A percentile compares a stretch with the other conserved stretches of the same genome.
Conservation (phyloP, 2,329 filamentous ascomycete species). For the Aspergillus thermomutatus region DNA sequence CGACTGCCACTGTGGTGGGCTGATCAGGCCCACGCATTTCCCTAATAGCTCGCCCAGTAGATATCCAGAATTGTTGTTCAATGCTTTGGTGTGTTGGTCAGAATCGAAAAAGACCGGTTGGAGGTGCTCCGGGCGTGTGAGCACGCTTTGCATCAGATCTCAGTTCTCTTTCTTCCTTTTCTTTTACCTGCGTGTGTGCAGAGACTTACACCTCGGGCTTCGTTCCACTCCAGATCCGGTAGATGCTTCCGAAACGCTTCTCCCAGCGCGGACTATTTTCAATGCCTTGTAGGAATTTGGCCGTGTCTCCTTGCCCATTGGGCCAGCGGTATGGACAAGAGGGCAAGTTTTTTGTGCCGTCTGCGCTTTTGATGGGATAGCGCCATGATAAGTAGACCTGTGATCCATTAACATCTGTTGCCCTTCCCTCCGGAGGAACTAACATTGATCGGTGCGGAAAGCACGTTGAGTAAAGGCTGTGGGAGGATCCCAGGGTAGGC, state of each 20-base stretch:
- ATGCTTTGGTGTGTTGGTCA: constrained; percentile 42
- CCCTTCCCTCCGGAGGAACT: too few species aligned
- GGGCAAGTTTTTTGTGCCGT: constrained; percentile 2
- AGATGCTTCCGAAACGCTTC: constrained; percentile 32
- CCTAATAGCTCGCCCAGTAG: constrained; percentile 42
- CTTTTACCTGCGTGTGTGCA: background rate
- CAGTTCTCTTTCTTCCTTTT: background rate
- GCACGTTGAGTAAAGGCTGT: too few species aligned
- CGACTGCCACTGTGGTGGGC: constrained; percentile 14
- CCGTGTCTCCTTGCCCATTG: constrained; percentile 39
- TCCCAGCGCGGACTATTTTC: constrained; percentile 34
- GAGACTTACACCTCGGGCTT: constrained; percentile 38
- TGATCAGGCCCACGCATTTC: constrained; percentile 44
- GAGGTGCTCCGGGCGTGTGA: constrained; percentile 35
- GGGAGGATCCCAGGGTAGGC: too few species aligned
- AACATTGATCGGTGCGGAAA: too few species aligned
- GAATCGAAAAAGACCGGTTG: constrained; percentile 44
- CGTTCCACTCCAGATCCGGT: constrained; percentile 40
- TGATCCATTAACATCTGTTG: background rate
- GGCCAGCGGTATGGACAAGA: constrained; percentile 23
- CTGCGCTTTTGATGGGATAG: constrained; percentile 4
- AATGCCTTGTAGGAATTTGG: constrained; percentile 39
- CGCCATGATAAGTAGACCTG: background rate
- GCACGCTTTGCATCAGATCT: constrained; percentile 24
- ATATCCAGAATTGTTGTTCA: constrained; percentile 41